Conservation (phyloP, 371 early-diverging fungal species). For the Saksenaea oblongispora region DNA sequence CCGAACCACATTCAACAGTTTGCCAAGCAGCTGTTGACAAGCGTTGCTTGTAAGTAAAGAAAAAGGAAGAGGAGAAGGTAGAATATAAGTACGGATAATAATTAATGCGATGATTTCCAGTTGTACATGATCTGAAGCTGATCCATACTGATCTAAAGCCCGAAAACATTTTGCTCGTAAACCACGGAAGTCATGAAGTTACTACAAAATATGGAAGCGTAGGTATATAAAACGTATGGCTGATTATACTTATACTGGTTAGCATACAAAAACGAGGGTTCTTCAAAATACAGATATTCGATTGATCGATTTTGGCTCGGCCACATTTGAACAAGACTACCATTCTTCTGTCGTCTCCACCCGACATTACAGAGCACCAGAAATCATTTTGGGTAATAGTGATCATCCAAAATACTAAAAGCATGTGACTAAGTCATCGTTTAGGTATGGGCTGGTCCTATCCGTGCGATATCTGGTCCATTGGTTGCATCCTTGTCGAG, state of each 20-base stretch:
- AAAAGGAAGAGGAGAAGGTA: not conserved
- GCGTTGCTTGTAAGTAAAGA: conserved; percentile 68
- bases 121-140: conserved; percentile 79
- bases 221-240: not conserved
- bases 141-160: conserved; percentile 94
- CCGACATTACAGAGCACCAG: conserved; percentile 96
- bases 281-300: conserved; percentile 76
- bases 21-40: conserved; percentile 73
- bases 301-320: conserved; percentile 96
- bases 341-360: conserved; percentile 91
- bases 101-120: conserved; percentile 26
- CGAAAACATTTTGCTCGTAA: conserved; percentile 77
- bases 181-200: conserved; percentile 26
- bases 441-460: conserved; percentile 87
- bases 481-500: conserved; percentile 96
- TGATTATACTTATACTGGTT: not conserved
- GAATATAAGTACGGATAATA: too few species aligned
- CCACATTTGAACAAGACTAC: conserved; percentile 92
- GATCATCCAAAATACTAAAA: not conserved
- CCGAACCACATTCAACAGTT: conserved; percentile 82
- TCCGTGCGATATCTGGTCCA: conserved; percentile 97
- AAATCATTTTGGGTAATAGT: conserved; percentile 81
- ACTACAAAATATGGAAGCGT: conserved; percentile 9
- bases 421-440: not conserved
- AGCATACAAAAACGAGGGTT: conserved; percentile 49